phyloP scores from a whole-genome alignment of 805 yeast species.

The Candida patagonica region DNA sequence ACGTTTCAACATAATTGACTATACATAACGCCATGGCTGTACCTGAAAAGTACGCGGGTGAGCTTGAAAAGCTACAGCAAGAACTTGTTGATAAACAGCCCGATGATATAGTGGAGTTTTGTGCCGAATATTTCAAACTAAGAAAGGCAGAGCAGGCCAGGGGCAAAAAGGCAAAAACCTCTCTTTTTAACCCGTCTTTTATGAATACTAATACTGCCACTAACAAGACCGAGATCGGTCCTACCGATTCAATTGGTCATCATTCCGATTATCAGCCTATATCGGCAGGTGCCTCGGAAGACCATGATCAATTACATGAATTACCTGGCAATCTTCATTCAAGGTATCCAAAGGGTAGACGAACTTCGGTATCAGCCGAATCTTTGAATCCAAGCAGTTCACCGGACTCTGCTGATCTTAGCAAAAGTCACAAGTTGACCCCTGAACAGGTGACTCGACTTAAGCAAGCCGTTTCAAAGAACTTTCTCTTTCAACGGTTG shows the following conservation, averaged over 20 bases:
- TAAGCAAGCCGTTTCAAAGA: constrained; percentile 62
- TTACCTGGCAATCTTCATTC: constrained; percentile 32
- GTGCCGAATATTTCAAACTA: constrained; percentile 60
- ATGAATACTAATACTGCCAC: constrained; percentile 6
- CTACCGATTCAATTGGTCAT: constrained; percentile 5
- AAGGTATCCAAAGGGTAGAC: constrained; percentile 60
- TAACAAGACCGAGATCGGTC: too few species aligned
- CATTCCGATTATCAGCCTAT: neutral
- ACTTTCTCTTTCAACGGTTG: constrained; percentile 75
- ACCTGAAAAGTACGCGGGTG: constrained; percentile 37
- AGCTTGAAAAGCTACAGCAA: constrained; percentile 53
- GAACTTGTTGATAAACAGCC: constrained; percentile 51
- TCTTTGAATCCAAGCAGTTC: constrained; percentile 16
- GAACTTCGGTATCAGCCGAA: constrained; percentile 88
- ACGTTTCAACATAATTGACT: too few species aligned
- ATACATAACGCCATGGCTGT: constrained; percentile 32
- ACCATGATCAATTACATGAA: constrained; percentile 13
- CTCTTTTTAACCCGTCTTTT: neutral
- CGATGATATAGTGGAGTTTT: constrained; percentile 60
- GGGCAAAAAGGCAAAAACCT: constrained; percentile 2
- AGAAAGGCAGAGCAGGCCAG: constrained; percentile 37
- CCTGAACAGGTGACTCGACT: constrained; percentile 58
- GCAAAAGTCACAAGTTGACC: constrained; percentile 11
- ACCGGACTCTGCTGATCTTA: constrained; percentile 9
- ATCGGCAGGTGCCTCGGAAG: neutral